phyloP scores from a whole-genome alignment of 306 rosid genomes.

The Hippophae gyantsensis region DNA sequence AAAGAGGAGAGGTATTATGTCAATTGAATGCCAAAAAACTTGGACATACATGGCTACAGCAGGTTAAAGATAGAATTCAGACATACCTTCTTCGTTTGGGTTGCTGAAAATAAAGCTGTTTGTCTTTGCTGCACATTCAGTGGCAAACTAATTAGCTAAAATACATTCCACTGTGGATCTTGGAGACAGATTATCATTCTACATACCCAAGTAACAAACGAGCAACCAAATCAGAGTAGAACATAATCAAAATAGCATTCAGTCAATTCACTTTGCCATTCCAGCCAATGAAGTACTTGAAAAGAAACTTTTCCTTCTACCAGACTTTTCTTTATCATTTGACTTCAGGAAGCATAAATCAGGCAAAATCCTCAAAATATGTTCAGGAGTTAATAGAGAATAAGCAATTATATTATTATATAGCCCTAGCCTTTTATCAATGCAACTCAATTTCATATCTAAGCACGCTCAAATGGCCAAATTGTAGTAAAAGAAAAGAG shows the following conservation, averaged over 20 bases:
- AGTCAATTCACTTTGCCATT: background rate
- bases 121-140: constrained; percentile 66
- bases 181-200: background rate
- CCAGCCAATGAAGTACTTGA: background rate
- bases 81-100: constrained; percentile 89
- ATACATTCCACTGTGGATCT: background rate
- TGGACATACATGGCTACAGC: background rate
- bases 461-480: background rate
- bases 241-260: background rate
- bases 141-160: constrained; percentile 20
- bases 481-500: background rate
- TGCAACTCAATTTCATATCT: background rate
- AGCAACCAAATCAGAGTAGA: background rate
- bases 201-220: background rate
- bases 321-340: background rate
- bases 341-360: background rate
- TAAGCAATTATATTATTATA: background rate
- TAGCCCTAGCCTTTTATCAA: background rate
- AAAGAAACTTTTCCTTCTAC: background rate
- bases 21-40: background rate
- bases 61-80: constrained; percentile 3
- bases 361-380: background rate
- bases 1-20: too few relatives aligned
- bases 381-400: background rate
- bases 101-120: constrained; percentile 94